Conservation (phyloP, 2,329 filamentous ascomycete genomes). For the Fusarium poae region DNA sequence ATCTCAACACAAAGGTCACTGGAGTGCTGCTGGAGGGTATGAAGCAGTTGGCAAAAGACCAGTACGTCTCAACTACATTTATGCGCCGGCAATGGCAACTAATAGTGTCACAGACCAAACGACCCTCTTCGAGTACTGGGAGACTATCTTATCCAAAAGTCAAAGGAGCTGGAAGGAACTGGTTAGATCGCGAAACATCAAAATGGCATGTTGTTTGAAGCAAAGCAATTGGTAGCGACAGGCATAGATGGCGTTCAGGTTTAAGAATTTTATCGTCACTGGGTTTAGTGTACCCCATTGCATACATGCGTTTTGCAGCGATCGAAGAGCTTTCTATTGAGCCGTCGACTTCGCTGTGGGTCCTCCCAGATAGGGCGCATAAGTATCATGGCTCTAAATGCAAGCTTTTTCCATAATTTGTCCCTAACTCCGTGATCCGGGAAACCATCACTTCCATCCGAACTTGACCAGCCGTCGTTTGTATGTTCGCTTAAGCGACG, state of each 20-base stretch:
- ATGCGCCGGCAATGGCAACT: constrained; percentile 6
- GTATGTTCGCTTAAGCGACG: constrained; percentile 77
- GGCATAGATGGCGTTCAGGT: constrained; percentile 47
- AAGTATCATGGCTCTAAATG: constrained; percentile 62
- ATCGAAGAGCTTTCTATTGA: constrained; percentile 55
- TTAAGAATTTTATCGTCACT: constrained; percentile 43
- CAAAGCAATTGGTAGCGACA: constrained; percentile 23
- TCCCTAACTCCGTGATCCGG: constrained; percentile 61
- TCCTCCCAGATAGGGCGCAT: constrained; percentile 54
- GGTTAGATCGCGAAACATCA: constrained; percentile 30
- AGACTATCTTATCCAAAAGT: constrained; percentile 77
- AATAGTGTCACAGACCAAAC: constrained; percentile 62
- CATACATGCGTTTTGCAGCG: constrained; percentile 50
- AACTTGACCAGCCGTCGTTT: constrained; percentile 37
- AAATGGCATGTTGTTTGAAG: constrained; percentile 3
- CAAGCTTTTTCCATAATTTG: constrained; percentile 57
- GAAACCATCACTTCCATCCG: constrained; percentile 53
- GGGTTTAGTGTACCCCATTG: constrained; percentile 44
- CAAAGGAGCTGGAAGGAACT: constrained; percentile 70
- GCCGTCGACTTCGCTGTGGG: constrained; percentile 50
- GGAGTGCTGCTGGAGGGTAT: constrained; percentile 78
- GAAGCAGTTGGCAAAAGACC: constrained; percentile 77
- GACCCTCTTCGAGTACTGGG: constrained; percentile 78
- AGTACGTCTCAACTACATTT: constrained; percentile 65
- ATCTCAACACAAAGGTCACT: constrained; percentile 79